These are phyloP conservation scores for Eleusine indica DNA, from an alignment of 176 grass and related monocot genomes.

Conservation along the genomic window DNA sequence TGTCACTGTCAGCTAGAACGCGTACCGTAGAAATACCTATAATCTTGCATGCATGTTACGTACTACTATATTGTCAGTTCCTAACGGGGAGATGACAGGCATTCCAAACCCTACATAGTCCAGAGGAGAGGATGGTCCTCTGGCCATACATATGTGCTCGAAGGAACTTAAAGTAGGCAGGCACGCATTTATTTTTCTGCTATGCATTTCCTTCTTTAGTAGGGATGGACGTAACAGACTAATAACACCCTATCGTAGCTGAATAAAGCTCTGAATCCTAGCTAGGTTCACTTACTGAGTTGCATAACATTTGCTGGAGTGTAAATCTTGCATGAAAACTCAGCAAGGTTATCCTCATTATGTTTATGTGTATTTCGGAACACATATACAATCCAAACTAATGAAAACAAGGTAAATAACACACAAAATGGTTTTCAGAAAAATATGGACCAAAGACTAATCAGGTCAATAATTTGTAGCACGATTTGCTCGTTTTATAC, in stretches of 20 bases:
- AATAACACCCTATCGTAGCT: slow-evolving; percentile 20
- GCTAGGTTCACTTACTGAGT: background rate
- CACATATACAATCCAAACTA: background rate
- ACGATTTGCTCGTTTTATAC: no score
- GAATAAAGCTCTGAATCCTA: slow-evolving; percentile 25
- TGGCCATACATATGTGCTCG: background rate
- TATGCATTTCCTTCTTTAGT: slow-evolving; percentile 6
- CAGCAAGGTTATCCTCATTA: background rate
- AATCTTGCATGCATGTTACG: background rate
- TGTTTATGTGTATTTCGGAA: background rate
- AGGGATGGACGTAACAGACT: slow-evolving; percentile 38
- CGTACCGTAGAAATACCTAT: background rate
- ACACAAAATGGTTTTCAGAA: background rate
- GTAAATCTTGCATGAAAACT: background rate
- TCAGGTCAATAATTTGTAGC: background rate
- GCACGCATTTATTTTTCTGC: slow-evolving; percentile 30
- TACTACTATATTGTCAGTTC: background rate
- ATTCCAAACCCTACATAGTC: slow-evolving; percentile 8
- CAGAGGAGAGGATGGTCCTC: background rate
- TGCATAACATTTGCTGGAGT: background rate
- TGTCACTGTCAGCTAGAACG: background rate
- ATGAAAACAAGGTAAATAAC: background rate
- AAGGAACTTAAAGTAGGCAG: slow-evolving; percentile 13
- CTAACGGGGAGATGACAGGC: background rate
- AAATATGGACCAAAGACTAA: background rate